These are phyloP conservation scores for Apiotrichum laibachii DNA, from an alignment of 1,284 basidiomycete species.

Conservation along the genomic window DNA sequence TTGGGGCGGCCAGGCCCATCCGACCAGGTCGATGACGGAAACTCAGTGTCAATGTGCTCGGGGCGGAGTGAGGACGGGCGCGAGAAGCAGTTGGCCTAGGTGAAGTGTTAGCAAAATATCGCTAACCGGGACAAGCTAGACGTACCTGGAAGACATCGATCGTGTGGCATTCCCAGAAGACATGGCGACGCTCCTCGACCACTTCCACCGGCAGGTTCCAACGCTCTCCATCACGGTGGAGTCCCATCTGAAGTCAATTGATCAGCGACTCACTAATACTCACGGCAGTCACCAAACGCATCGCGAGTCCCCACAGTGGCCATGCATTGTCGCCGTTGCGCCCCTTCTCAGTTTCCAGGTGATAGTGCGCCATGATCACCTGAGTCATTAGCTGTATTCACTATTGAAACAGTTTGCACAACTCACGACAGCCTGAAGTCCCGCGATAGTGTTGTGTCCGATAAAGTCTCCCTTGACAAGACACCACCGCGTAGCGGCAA, in stretches of 20 bases:
- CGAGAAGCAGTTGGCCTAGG: slow-evolving; percentile 35
- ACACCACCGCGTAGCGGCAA: slow-evolving; percentile 32
- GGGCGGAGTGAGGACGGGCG: slow-evolving; percentile 28
- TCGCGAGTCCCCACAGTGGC: slow-evolving; percentile 34
- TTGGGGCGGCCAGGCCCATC: slow-evolving; percentile 15
- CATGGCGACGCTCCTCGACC: slow-evolving; percentile 35
- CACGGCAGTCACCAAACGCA: slow-evolving; percentile 15
- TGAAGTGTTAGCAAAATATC: too few relatives aligned
- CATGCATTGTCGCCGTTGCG: slow-evolving; percentile 35
- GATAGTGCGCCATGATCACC: slow-evolving; percentile 28
- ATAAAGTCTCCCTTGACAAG: slow-evolving; percentile 41
- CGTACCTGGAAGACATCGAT: slow-evolving; percentile 13
- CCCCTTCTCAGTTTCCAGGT: slow-evolving; percentile 29
- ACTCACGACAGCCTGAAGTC: slow-evolving; percentile 33
- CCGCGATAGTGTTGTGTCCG: slow-evolving; percentile 38
- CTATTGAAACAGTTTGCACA: too few relatives aligned
- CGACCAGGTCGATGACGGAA: slow-evolving; percentile 18
- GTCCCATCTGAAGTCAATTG: slow-evolving; percentile 33
- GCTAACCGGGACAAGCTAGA: too few relatives aligned
- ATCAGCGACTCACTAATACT: background rate
- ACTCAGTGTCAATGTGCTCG: slow-evolving; percentile 35
- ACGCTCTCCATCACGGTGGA: slow-evolving; percentile 43
- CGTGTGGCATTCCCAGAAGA: slow-evolving; percentile 34
- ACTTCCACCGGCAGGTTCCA: slow-evolving; percentile 41
- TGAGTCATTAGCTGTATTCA: background rate